Evolutionary conservation across 2,329 filamentous ascomycete genomes (phyloP).

Genomic region (Malbranchea cinnamomea): DNA sequence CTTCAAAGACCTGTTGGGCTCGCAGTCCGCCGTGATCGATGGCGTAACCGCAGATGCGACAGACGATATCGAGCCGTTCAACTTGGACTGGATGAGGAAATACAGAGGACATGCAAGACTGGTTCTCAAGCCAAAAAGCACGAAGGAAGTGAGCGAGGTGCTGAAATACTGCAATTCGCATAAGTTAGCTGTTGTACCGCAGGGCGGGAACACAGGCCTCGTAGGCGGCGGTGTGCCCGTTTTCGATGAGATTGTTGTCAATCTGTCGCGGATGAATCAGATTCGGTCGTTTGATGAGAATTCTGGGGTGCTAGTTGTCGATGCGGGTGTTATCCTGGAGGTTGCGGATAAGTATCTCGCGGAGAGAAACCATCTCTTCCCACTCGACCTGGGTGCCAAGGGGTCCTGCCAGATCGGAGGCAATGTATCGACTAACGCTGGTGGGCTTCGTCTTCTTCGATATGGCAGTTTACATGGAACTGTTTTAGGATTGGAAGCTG

Average conservation of each 20-base stretch:
- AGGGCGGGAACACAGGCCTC: conserved; percentile 91
- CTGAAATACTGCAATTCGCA: conserved; percentile 92
- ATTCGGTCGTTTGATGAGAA: conserved; percentile 88
- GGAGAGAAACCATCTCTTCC: conserved; percentile 76
- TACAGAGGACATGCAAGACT: conserved; percentile 81
- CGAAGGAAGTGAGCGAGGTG: conserved; percentile 79
- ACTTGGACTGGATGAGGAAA: conserved; percentile 98
- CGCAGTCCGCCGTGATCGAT: conserved; percentile 67
- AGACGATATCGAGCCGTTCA: conserved; percentile 81
- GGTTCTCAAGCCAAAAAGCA: conserved; percentile 71
- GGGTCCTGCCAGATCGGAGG: conserved; percentile 93
- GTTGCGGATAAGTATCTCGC: conserved; percentile 73
- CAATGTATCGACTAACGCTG: conserved; percentile 91
- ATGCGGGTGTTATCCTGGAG: conserved; percentile 85
- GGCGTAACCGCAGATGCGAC: conserved; percentile 58
- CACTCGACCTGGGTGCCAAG: conserved; percentile 92
- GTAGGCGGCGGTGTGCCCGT: conserved; percentile 93
- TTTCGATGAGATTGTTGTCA: conserved; percentile 96
- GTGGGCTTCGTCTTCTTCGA: conserved; percentile 72
- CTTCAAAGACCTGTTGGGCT: conserved; percentile 70
- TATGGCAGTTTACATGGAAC: conserved; percentile 92
- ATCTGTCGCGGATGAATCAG: conserved; percentile 74
- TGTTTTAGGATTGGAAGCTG: conserved; percentile 82
- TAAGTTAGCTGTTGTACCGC: conserved; percentile 81
- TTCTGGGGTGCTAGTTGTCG: conserved; percentile 76